Conservation (phyloP, 202 grass and related monocot genomes). For the Zoysia matrella region DNA sequence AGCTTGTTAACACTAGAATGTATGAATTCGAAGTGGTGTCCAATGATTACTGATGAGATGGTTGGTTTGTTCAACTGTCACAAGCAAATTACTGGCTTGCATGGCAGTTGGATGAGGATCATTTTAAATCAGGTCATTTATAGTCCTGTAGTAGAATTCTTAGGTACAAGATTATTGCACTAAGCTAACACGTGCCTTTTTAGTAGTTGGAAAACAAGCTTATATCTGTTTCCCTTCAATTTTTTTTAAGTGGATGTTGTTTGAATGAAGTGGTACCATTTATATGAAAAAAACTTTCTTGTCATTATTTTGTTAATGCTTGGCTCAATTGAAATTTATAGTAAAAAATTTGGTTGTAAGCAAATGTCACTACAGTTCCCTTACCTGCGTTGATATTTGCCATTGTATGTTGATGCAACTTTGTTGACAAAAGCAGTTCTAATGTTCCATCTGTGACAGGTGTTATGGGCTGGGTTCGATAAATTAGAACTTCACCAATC, state of each 20-base stretch:
- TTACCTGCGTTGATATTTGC: background rate
- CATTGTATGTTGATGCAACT: conserved; percentile 19
- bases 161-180: background rate
- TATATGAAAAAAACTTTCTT: background rate
- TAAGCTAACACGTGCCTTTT: background rate
- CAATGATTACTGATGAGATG: background rate
- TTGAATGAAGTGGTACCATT: background rate
- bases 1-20: background rate
- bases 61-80: background rate
- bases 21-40: background rate
- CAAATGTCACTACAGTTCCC: conserved; percentile 8
- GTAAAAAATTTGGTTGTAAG: background rate
- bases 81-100: background rate
- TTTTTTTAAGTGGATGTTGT: background rate
- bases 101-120: background rate
- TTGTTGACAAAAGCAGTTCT: conserved; percentile 22
- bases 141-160: background rate
- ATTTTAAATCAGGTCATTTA: background rate
- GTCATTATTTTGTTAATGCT: conserved; percentile 15
- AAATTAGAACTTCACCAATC: conserved; percentile 76
- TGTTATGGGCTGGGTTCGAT: conserved; percentile 98
- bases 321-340: background rate
- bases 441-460: conserved; percentile 52
- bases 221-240: background rate
- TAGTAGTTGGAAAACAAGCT: background rate